Percentiles rank a stretch among this genome's conserved stretches.
phyloP scores from a whole-genome alignment of 805 yeast genomes.

The Suhomyces xylopsoci region DNA sequence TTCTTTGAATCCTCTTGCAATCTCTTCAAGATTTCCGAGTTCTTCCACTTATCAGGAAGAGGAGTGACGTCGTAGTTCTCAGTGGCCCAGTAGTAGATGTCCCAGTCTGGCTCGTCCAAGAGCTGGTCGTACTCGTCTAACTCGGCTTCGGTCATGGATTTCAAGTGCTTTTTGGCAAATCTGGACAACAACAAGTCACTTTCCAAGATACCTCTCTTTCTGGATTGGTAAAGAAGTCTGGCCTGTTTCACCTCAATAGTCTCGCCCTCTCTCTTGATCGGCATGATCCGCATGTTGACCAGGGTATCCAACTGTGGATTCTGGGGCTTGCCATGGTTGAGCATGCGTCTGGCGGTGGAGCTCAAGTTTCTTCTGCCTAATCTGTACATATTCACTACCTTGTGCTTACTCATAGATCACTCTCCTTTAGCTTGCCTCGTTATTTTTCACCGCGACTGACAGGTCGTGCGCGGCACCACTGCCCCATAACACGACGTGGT shows the following conservation, averaged over 20 bases:
- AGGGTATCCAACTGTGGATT: slow-evolving; percentile 41
- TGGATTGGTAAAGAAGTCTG: slow-evolving; percentile 83
- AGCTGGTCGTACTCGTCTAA: slow-evolving; percentile 81
- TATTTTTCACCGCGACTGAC: not conserved
- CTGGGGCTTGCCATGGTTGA: slow-evolving; percentile 43
- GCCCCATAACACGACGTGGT: not conserved
- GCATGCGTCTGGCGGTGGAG: slow-evolving; percentile 11
- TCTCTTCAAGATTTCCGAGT: slow-evolving; percentile 57
- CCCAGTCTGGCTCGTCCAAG: slow-evolving; percentile 97
- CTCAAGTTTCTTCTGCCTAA: slow-evolving; percentile 4
- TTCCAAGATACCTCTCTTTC: slow-evolving; percentile 94
- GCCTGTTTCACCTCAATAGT: slow-evolving; percentile 72
- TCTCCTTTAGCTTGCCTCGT: not conserved
- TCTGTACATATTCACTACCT: slow-evolving; percentile 3
- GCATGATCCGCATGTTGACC: slow-evolving; percentile 65
- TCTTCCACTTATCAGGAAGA: slow-evolving; percentile 81
- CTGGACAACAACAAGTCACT: slow-evolving; percentile 82
- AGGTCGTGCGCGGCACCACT: not conserved
- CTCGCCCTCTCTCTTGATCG: slow-evolving; percentile 76
- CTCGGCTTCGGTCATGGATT: slow-evolving; percentile 56
- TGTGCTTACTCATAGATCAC: not conserved
- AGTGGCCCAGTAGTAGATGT: slow-evolving; percentile 97
- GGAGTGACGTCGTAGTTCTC: slow-evolving; percentile 77
- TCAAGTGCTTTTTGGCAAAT: slow-evolving; percentile 76
- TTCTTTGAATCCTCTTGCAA: slow-evolving; percentile 76